Conservation (phyloP, 164 flowering plant genomes). For the Annona squamosa region DNA sequence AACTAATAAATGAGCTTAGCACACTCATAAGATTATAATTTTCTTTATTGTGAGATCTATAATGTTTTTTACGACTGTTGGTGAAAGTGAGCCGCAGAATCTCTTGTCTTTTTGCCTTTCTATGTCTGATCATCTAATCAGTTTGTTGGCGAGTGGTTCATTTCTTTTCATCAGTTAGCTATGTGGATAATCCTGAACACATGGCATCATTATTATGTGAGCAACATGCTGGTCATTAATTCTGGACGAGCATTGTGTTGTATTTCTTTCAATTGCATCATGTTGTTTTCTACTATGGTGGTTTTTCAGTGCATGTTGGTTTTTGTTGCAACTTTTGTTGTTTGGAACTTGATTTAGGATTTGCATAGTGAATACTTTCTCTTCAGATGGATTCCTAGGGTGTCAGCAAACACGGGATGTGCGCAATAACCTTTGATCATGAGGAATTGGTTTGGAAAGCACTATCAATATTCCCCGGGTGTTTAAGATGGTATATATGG, state of each 20-base stretch:
- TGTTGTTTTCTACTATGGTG: background rate
- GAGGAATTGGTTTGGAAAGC: conserved; percentile 2
- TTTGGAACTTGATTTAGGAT: background rate
- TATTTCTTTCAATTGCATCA: background rate
- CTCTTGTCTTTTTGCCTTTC: too few relatives aligned
- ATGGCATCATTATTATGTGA: background rate
- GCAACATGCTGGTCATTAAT: background rate
- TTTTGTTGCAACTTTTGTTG: background rate
- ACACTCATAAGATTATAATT: too few relatives aligned
- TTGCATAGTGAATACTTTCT: conserved; percentile 1
- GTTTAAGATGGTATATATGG: conserved; percentile 1
- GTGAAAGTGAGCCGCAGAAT: too few relatives aligned
- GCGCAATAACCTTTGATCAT: background rate
- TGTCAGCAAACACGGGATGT: background rate
- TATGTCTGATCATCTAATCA: too few relatives aligned
- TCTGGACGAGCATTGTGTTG: background rate
- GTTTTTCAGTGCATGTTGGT: background rate
- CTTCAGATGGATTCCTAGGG: background rate
- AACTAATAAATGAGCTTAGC: too few relatives aligned
- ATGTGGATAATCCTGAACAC: background rate
- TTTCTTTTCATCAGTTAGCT: background rate
- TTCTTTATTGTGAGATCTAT: too few relatives aligned
- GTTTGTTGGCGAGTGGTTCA: too few relatives aligned
- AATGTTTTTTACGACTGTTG: too few relatives aligned
- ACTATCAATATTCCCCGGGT: conserved; percentile 1